Conservation (phyloP, 2,329 filamentous ascomycete genomes). For the Cercospora janseana region DNA sequence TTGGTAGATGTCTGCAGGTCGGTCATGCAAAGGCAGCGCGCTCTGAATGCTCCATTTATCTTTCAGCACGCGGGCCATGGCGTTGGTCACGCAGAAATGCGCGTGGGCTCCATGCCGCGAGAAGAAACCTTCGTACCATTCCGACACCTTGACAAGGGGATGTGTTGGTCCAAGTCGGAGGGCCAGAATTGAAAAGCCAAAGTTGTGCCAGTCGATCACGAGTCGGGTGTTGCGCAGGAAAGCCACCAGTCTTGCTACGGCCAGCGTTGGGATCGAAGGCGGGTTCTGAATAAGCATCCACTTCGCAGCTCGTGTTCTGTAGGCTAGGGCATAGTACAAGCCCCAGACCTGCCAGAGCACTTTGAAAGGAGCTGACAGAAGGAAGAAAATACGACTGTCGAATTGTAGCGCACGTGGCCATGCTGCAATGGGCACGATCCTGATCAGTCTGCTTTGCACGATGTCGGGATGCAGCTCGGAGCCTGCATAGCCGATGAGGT, state of each 20-base stretch:
- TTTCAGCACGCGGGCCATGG: constrained; percentile 75
- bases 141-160: constrained; percentile 73
- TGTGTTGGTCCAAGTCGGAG: constrained; percentile 63
- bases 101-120: constrained; percentile 59
- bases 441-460: constrained; percentile 64
- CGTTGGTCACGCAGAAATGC: constrained; percentile 84
- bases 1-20: constrained; percentile 78
- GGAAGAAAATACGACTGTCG: constrained; percentile 70
- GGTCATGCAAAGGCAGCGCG: constrained; percentile 74
- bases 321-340: constrained; percentile 70
- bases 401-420: constrained; percentile 66
- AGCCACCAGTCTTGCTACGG: constrained; percentile 69
- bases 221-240: constrained; percentile 75
- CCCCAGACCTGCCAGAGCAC: constrained; percentile 76
- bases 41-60: constrained; percentile 61
- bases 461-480: constrained; percentile 79
- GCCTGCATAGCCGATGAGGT: constrained; percentile 86
- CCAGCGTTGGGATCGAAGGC: constrained; percentile 87
- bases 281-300: constrained; percentile 94
- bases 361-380: constrained; percentile 76
- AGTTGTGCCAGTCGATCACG: constrained; percentile 98
- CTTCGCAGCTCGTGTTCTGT: constrained; percentile 68
- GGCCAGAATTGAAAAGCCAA: constrained; percentile 88
- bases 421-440: constrained; percentile 66
- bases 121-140: constrained; percentile 72